These are phyloP conservation scores for Gloeophyllum trabeum DNA, from an alignment of 768 basidiomycete genomes.

Conservation along the genomic window DNA sequence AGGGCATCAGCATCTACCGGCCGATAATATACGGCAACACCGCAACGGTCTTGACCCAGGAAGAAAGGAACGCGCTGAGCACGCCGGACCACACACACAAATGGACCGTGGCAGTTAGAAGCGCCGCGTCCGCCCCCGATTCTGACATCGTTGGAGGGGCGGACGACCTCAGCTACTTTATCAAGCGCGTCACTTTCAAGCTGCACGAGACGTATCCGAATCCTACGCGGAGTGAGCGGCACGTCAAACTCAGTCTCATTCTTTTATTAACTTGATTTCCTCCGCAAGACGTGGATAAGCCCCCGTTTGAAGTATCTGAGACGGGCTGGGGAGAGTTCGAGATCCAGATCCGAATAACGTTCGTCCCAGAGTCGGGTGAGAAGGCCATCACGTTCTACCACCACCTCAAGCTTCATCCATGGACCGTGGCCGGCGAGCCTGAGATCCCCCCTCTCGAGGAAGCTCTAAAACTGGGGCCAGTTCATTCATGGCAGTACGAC, in stretches of 20 bases:
- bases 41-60: conserved; percentile 62
- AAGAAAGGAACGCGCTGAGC: conserved; percentile 49
- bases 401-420: conserved; percentile 92
- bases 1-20: conserved; percentile 83
- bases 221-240: conserved; percentile 80
- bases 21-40: conserved; percentile 96
- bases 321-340: conserved; percentile 99
- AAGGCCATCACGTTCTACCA: conserved; percentile 84
- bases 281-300: conserved; percentile 71
- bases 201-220: conserved; percentile 94
- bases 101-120: conserved; percentile 94
- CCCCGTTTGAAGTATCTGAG: conserved; percentile 92
- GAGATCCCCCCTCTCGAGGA: conserved; percentile 58
- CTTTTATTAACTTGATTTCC: conserved; percentile 3
- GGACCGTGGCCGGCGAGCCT: conserved; percentile 53
- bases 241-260: no score
- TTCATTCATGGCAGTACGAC: conserved; percentile 98
- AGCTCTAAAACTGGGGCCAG: conserved; percentile 60
- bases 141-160: conserved; percentile 79
- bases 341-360: conserved; percentile 84
- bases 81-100: conserved; percentile 81
- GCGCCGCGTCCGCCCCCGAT: conserved; percentile 65
- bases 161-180: conserved; percentile 84
- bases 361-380: conserved; percentile 82
- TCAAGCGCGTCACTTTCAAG: conserved; percentile 96